Evolutionary conservation across 768 basidiomycete species (phyloP).

Genomic region (Hydnomerulius pinastri): DNA sequence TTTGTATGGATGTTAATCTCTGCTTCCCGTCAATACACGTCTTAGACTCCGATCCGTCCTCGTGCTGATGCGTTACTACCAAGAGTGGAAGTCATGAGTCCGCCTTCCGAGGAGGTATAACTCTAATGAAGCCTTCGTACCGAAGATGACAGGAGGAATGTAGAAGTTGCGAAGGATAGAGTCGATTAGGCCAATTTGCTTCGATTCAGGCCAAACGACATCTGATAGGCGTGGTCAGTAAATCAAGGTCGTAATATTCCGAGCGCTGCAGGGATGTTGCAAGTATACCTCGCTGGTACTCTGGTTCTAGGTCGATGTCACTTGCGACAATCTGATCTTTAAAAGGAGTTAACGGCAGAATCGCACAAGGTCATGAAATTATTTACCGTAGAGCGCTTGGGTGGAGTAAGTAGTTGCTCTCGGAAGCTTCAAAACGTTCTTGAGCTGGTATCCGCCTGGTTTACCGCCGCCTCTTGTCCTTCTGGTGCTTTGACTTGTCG

Average conservation of each 20-base stretch:
- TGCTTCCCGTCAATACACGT: conserved; percentile 85
- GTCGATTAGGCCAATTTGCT: conserved; percentile 77
- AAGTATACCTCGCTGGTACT: conserved; percentile 70
- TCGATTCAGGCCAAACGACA: conserved; percentile 77
- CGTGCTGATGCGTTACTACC: conserved; percentile 48
- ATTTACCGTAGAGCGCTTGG: conserved; percentile 57
- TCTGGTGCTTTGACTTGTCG: background rate
- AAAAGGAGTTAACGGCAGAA: background rate
- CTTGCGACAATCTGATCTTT: conserved; percentile 64
- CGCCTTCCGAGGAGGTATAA: background rate
- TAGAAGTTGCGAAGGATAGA: conserved; percentile 80
- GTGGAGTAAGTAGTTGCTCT: conserved; percentile 66
- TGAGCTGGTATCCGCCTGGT: conserved; percentile 28
- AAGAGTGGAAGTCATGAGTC: conserved; percentile 10
- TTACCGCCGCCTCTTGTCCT: conserved; percentile 4
- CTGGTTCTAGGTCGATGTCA: conserved; percentile 73
- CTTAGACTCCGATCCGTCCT: conserved; percentile 66
- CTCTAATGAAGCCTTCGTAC: conserved; percentile 32
- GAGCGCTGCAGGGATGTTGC: background rate
- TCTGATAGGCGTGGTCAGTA: conserved; percentile 38
- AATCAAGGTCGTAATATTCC: background rate
- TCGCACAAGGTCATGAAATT: background rate
- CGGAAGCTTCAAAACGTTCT: conserved; percentile 53
- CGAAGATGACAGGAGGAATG: conserved; percentile 78
- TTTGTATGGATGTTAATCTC: conserved; percentile 70